Percentiles rank a stretch among this genome's conserved stretches.
phyloP scores from a whole-genome alignment of 139 green algal species.

The Chlamydomonas sp. region DNA sequence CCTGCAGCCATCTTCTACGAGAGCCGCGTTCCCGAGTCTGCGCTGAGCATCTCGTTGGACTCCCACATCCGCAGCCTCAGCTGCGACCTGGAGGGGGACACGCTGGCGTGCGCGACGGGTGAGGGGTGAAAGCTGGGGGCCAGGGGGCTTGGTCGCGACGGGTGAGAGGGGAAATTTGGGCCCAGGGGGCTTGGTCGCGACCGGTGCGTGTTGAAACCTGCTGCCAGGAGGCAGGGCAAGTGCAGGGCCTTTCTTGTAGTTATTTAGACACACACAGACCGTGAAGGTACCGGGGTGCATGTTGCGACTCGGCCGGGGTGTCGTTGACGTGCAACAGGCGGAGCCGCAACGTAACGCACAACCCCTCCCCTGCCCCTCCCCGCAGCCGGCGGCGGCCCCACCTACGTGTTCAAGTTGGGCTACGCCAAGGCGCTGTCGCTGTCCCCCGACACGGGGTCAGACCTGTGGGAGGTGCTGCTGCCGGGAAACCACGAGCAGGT shows the following conservation, averaged over 20 bases:
- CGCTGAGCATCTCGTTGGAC: slow-evolving; percentile 9
- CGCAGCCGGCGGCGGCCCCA: slow-evolving; percentile 7
- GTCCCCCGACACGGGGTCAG: neutral
- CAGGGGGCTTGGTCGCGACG: neutral
- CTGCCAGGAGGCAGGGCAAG: neutral
- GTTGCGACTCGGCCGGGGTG: too few species aligned
- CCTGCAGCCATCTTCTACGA: slow-evolving; percentile 30
- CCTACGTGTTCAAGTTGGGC: slow-evolving; percentile 24
- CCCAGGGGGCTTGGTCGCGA: neutral
- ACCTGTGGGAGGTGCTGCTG: slow-evolving; percentile 44
- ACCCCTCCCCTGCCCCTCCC: neutral
- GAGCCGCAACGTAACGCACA: neutral
- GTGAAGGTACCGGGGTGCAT: too few species aligned
- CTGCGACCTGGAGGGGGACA: slow-evolving; percentile 5
- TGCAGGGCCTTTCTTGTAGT: neutral
- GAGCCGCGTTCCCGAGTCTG: slow-evolving; percentile 23
- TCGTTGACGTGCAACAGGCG: neutral
- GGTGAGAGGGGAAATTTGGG: neutral
- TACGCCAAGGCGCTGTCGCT: slow-evolving; percentile 32
- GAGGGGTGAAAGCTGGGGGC: neutral
- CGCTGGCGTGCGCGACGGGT: slow-evolving; percentile 29
- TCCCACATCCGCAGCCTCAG: slow-evolving; percentile 8
- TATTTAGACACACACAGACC: too few species aligned
- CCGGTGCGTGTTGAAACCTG: neutral
- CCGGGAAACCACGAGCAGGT: slow-evolving; percentile 28